phyloP scores from a whole-genome alignment of 164 flowering plant genomes.

The Vitis vinifera region DNA sequence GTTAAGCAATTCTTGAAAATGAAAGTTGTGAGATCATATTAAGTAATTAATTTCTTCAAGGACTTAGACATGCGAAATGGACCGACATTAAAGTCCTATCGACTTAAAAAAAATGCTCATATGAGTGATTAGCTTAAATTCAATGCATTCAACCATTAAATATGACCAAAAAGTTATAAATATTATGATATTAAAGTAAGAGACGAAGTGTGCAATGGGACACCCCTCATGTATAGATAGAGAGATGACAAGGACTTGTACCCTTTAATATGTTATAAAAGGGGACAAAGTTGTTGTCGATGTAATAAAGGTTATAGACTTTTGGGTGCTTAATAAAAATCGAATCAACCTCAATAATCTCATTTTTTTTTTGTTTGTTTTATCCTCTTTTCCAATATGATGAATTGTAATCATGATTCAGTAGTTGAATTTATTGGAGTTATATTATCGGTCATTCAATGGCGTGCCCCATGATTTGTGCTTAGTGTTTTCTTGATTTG shows the following conservation, averaged over 20 bases:
- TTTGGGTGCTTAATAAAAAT: not conserved
- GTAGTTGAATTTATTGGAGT: constrained; percentile 6
- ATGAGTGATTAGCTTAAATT: constrained; percentile 1
- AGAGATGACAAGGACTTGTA: not conserved
- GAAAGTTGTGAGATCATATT: no score
- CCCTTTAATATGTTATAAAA: not conserved
- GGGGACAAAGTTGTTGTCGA: constrained; percentile 5
- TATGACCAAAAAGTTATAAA: not conserved
- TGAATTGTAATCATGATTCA: constrained; percentile 4
- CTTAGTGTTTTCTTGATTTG: no score
- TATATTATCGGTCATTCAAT: not conserved
- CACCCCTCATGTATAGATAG: no score
- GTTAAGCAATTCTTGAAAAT: no score
- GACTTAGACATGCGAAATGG: no score
- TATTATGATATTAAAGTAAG: not conserved
- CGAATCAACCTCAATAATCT: constrained; percentile 9
- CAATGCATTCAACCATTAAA: not conserved
- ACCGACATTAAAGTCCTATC: no score
- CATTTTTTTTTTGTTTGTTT: not conserved
- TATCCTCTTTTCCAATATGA: constrained; percentile 4
- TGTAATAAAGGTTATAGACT: constrained; percentile 1
- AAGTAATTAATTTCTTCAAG: no score
- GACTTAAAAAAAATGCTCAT: not conserved
- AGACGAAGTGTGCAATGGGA: no score
- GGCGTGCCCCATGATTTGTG: no score